Evolutionary conservation across 345 rosid species (phyloP), one percentile per base, ranked within the genome.

Genomic region (Salix caprea): DNA sequence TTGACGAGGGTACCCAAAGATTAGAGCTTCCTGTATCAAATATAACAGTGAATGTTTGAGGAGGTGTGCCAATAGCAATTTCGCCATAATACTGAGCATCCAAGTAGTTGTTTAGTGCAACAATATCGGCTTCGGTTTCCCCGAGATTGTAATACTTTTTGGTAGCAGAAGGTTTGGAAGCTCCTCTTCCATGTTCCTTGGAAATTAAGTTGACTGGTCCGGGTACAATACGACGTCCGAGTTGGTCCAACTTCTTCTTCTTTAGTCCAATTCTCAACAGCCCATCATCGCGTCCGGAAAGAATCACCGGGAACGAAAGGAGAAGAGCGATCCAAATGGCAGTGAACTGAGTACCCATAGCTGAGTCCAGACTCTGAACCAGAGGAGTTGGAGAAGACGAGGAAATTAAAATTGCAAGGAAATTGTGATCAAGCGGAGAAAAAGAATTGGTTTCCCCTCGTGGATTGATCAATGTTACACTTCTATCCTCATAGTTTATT

Each of bases 11-110:
- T 4, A 81, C 78, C 84, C 84, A 81, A 42, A 81, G 81, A 70
- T 81, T 81, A 8, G 84, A 81, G 61, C 84, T 81, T 69, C 84
- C 84, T 2, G 84, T 81, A 68, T 81, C 84, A 58, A 81, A 81
- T 19, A 81, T 52, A 52, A 81, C 81, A 3, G 78, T 77, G 73
- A 81, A 81, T 50, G 84, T 77, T 37, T 81, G 84, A 16, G 84
- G 19, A 40, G 84, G 78, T 8, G 76, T 73, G 28, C 84, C 84
- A 42, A 81, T 69, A 23, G 69, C 76, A 61, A 81, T 81, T 66
- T 81, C 84, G 44, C 84, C 84, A 58, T 70, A 81, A 36, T 81
- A 81, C 76, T 81, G 84, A 70, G 84, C 76, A 19, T 81, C 81
- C 75, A 81, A 66, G 69, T 81, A 81, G 69, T 81, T 81, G 5